phyloP scores from a whole-genome alignment of 31 red algal genomes.

The Bonnemaisonia californica region DNA sequence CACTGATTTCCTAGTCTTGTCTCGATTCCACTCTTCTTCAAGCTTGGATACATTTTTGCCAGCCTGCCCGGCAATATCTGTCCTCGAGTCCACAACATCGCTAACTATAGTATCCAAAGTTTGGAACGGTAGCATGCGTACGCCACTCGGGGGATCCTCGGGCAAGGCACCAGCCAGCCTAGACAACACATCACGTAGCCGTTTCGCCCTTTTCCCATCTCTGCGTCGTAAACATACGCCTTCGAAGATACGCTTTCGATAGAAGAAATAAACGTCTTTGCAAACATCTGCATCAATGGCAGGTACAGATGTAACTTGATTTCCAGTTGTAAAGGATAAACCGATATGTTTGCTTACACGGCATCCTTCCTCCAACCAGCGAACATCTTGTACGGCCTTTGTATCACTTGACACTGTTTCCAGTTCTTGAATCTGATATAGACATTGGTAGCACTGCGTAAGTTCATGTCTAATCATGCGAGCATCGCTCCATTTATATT shows the following conservation, averaged over 20 bases:
- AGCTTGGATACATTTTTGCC: constrained; percentile 55
- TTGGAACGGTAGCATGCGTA: constrained; percentile 64
- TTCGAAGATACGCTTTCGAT: constrained; percentile 60
- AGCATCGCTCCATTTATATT: constrained; percentile 51
- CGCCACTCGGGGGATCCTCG: constrained; percentile 39
- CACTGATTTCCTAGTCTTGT: not conserved
- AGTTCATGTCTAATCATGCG: constrained; percentile 52
- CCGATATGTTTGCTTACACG: constrained; percentile 61
- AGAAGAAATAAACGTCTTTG: constrained; percentile 68
- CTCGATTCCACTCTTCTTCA: constrained; percentile 56
- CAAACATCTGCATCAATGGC: constrained; percentile 62
- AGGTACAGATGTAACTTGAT: constrained; percentile 17
- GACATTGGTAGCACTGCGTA: constrained; percentile 60
- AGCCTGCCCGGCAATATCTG: constrained; percentile 54
- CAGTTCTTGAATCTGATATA: constrained; percentile 64
- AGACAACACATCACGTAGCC: constrained; percentile 57
- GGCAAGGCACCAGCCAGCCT: constrained; percentile 57
- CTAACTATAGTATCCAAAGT: constrained; percentile 54
- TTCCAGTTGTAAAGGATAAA: constrained; percentile 51
- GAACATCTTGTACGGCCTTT: not conserved
- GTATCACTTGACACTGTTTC: constrained; percentile 14
- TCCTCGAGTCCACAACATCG: constrained; percentile 35
- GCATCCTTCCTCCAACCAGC: constrained; percentile 62
- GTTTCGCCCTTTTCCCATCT: constrained; percentile 53
- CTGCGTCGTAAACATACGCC: constrained; percentile 54